Evolutionary conservation across 1,284 basidiomycete genomes (phyloP).

Genomic region (Somion occarium): DNA sequence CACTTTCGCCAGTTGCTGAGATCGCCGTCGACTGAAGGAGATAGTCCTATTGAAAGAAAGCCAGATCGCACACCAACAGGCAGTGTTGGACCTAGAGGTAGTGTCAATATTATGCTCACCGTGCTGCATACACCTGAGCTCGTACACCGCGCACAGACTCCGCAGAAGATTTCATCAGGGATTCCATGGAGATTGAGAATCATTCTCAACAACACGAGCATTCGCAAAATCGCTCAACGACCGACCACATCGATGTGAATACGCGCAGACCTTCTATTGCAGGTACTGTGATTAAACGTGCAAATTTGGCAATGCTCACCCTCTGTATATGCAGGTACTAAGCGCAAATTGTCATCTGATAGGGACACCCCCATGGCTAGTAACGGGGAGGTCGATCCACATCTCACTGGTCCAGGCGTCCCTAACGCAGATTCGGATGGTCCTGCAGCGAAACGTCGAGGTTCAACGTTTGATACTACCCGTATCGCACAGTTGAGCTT

Average conservation of each 20-base stretch:
- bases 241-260: slow-evolving; percentile 52
- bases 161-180: slow-evolving; percentile 28
- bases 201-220: slow-evolving; percentile 16
- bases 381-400: slow-evolving; percentile 59
- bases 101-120: slow-evolving; percentile 13
- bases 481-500: slow-evolving; percentile 66
- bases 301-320: slow-evolving; percentile 21
- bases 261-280: slow-evolving; percentile 44
- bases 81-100: slow-evolving; percentile 15
- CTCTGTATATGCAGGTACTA: slow-evolving; percentile 47
- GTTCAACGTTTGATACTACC: slow-evolving; percentile 74
- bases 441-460: slow-evolving; percentile 74
- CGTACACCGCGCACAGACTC: slow-evolving; percentile 21
- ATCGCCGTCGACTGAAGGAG: slow-evolving; percentile 33
- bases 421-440: slow-evolving; percentile 49
- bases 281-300: slow-evolving; percentile 19
- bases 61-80: slow-evolving; percentile 11
- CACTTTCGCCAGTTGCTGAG: slow-evolving; percentile 37
- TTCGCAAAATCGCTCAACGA: slow-evolving; percentile 19
- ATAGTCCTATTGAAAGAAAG: slow-evolving; percentile 15
- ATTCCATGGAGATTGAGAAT: slow-evolving; percentile 44
- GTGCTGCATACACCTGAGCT: slow-evolving; percentile 9
- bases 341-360: slow-evolving; percentile 77
- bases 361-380: slow-evolving; percentile 43
- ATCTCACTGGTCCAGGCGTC: slow-evolving; percentile 63